phyloP scores from a whole-genome alignment of 495 filamentous ascomycete species.

The Hypoxylon subgilvum region DNA sequence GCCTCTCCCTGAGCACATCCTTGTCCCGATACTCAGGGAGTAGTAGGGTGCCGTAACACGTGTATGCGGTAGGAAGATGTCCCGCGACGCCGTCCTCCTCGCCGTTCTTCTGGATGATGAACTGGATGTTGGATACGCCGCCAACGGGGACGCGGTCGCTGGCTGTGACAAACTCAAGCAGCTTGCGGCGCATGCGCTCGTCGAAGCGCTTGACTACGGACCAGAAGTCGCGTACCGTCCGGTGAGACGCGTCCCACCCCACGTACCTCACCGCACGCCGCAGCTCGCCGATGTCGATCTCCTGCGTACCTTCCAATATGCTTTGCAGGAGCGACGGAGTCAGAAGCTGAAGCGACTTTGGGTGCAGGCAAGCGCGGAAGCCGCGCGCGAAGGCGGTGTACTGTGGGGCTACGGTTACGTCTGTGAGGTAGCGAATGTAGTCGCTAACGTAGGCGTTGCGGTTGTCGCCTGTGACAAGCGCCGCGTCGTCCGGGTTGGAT shows the following conservation, averaged over 20 bases:
- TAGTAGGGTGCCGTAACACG: constrained; percentile 86
- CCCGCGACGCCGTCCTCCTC: constrained; percentile 59
- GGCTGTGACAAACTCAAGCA: constrained; percentile 94
- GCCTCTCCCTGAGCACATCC: constrained; percentile 72
- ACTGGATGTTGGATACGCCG: constrained; percentile 77
- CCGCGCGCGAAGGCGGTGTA: constrained; percentile 80
- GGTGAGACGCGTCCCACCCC: constrained; percentile 72
- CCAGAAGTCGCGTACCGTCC: constrained; percentile 82
- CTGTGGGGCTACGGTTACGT: constrained; percentile 76
- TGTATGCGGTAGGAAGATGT: constrained; percentile 79
- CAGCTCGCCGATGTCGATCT: constrained; percentile 76
- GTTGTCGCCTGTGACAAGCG: constrained; percentile 75
- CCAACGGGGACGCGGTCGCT: constrained; percentile 88
- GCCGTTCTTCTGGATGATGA: constrained; percentile 81
- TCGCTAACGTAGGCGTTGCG: constrained; percentile 80
- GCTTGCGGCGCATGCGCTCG: constrained; percentile 67
- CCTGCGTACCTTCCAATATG: constrained; percentile 79
- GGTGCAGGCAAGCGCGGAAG: constrained; percentile 78
- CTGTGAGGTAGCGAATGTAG: constrained; percentile 84
- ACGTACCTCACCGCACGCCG: constrained; percentile 75
- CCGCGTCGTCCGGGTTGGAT: constrained; percentile 56
- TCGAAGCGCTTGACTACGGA: constrained; percentile 70
- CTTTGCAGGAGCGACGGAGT: constrained; percentile 71
- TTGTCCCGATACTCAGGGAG: constrained; percentile 79
- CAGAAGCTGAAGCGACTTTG: constrained; percentile 72